These are phyloP conservation scores for Pleodorina starrii DNA, from an alignment of 139 green algal species.

Conservation along the genomic window DNA sequence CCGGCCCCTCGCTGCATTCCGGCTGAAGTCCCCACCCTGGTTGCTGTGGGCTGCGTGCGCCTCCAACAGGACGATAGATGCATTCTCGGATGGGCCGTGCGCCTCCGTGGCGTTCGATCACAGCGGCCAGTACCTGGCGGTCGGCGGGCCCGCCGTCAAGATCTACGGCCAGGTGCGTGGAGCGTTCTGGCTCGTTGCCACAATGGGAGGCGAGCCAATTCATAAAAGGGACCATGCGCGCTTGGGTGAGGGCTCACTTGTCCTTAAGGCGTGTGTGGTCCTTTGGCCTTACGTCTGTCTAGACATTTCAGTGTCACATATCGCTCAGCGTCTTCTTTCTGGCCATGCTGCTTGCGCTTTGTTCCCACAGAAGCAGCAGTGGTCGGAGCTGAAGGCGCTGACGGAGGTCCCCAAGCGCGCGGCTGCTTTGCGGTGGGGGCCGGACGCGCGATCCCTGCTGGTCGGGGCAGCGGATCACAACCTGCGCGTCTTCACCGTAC, in stretches of 20 bases:
- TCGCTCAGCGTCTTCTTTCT: no score
- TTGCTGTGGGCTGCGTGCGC: no score
- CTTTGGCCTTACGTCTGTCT: no score
- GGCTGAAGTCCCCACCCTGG: no score
- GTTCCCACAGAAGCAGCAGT: conserved; percentile 70
- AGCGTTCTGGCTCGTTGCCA: no score
- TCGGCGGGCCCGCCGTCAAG: conserved; percentile 80
- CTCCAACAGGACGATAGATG: conserved; percentile 69
- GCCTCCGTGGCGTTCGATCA: conserved; percentile 79
- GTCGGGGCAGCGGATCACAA: conserved; percentile 92
- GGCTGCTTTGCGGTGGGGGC: conserved; percentile 72
- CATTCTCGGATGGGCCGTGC: conserved; percentile 71
- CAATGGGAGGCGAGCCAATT: no score
- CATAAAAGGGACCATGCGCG: no score
- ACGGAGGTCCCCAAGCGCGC: conserved; percentile 83
- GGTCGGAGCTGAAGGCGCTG: conserved; percentile 73
- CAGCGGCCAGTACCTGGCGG: conserved; percentile 89
- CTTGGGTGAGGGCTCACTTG: no score
- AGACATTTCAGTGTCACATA: no score
- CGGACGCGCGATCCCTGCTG: conserved; percentile 76
- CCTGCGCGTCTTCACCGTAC: conserved; percentile 78
- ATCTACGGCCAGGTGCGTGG: conserved; percentile 76
- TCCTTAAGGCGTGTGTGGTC: no score
- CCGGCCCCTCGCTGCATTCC: no score
- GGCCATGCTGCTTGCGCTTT: neutral